Evolutionary conservation across 1,284 basidiomycete species (phyloP).

Genomic region (Cryptococcus maquisensis): DNA sequence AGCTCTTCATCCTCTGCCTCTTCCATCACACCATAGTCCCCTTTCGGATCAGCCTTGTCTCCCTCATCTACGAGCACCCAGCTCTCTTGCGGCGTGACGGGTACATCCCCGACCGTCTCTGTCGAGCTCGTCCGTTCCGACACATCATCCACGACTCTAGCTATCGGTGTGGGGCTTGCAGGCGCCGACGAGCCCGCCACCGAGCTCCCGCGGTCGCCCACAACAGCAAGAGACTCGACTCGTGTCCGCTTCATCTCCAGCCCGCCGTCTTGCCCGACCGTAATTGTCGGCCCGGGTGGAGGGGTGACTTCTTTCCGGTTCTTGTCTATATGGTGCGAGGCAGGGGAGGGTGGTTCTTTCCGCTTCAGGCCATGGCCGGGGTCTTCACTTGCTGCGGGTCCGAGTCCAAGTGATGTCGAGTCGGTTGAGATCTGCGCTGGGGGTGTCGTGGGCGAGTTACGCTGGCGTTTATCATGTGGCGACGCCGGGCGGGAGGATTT

Average conservation of each 20-base stretch:
- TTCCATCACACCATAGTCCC: too few relatives aligned
- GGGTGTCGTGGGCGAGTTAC: neutral
- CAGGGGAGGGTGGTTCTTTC: conserved; percentile 8
- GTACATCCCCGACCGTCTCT: conserved; percentile 6
- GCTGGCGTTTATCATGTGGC: neutral
- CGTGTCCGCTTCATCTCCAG: neutral
- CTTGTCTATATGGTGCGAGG: conserved; percentile 7
- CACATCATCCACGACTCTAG: neutral
- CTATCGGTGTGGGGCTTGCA: conserved; percentile 2
- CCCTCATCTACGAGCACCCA: neutral
- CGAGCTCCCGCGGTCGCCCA: neutral
- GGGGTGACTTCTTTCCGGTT: conserved; percentile 4
- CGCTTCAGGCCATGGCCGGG: neutral
- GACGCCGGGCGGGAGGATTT: neutral
- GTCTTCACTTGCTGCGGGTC: neutral
- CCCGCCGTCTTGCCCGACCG: neutral
- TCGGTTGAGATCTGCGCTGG: neutral
- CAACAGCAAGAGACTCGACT: too few relatives aligned
- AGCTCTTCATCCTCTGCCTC: neutral
- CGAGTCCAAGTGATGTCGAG: neutral
- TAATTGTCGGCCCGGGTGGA: conserved; percentile 3
- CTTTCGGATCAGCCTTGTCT: neutral
- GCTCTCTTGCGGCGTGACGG: conserved; percentile 11
- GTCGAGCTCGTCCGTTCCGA: neutral
- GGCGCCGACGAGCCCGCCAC: conserved; percentile 2